Evolutionary conservation across 805 yeast genomes (phyloP), one percentile per base, ranked within the genome.

Genomic region (Candida corydali): DNA sequence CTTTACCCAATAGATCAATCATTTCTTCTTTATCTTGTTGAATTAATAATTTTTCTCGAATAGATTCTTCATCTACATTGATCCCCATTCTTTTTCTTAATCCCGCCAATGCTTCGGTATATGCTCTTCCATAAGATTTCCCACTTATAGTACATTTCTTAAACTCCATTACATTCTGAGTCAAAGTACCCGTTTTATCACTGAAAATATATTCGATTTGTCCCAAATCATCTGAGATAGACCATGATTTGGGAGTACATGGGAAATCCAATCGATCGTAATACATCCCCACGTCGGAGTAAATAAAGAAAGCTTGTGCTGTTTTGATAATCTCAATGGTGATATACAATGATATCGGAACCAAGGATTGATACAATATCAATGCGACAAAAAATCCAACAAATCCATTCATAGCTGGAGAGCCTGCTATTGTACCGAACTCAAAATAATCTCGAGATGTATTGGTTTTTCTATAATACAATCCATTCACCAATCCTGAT

Each of bases 131-230:
- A 51, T 85, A 85, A 11, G 80, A 67, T 15, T 69, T 63, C 32
- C 93, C 93, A 51, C 76, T 77, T 36, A 85, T 78, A 3, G 93
- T 78, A 57, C 87, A 79, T 54, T 84, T 85, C 47, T 83, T 85
- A 58, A 82, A 84, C 53, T 85, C 93, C 95, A 85, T 85, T 18
- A 84, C 76, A 52, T 84, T 84, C 54, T 84, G 93, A 1, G 94
- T 84, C 49, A 84, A 61, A 1, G 94, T 84, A 43, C 94, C 94
- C 0, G 94, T 84, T 54, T 84, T 84, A 61, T 84, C 94, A 60
- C 87, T 80, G 57, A 85, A 85, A 33, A 85, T 77, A 53, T 85
- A 85, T 54, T 85, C 95, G 45, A 85, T 80, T 57, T 85, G 94
- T 22, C 94, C 94, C 49, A 85, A 64, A 59, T 85, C 94, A 65